A percentile compares a stretch with the other conserved stretches of the same genome.
These are phyloP conservation scores for Achlya hypogyna DNA, from an alignment of 352 stramenopile genomes.

Conservation along the genomic window DNA sequence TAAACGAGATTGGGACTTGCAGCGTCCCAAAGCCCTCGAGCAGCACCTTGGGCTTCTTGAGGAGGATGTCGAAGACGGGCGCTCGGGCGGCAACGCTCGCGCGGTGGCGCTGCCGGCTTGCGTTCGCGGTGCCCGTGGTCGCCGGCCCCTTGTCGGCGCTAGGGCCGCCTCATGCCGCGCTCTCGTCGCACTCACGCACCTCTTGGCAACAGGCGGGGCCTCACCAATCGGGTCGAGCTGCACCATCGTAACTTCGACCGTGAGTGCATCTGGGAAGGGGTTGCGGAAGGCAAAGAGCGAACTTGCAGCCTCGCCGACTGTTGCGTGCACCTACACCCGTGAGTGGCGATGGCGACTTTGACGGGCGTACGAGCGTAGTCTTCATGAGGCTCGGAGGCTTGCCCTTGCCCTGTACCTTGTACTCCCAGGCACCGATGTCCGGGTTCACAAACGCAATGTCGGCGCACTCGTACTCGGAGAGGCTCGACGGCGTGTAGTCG, in stretches of 20 bases:
- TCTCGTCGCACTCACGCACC: not conserved
- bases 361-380: slow-evolving; percentile 30
- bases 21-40: slow-evolving; percentile 74
- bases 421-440: slow-evolving; percentile 84
- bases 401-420: slow-evolving; percentile 65
- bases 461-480: slow-evolving; percentile 68
- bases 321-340: slow-evolving; percentile 30
- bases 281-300: slow-evolving; percentile 90
- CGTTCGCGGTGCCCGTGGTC: not conserved
- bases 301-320: slow-evolving; percentile 70
- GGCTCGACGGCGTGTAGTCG: slow-evolving; percentile 84
- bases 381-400: slow-evolving; percentile 87
- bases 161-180: not conserved
- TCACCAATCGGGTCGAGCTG: slow-evolving; percentile 19
- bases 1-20: slow-evolving; percentile 88
- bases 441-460: slow-evolving; percentile 68
- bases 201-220: not conserved
- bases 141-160: not conserved
- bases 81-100: not conserved
- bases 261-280: slow-evolving; percentile 75
- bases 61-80: slow-evolving; percentile 58
- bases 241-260: slow-evolving; percentile 70
- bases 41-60: slow-evolving; percentile 70
- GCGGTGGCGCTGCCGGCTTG: not conserved
- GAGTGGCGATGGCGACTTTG: not conserved